Evolutionary conservation across 2,329 filamentous ascomycete genomes (phyloP).

Genomic region (Ascochyta fabae): DNA sequence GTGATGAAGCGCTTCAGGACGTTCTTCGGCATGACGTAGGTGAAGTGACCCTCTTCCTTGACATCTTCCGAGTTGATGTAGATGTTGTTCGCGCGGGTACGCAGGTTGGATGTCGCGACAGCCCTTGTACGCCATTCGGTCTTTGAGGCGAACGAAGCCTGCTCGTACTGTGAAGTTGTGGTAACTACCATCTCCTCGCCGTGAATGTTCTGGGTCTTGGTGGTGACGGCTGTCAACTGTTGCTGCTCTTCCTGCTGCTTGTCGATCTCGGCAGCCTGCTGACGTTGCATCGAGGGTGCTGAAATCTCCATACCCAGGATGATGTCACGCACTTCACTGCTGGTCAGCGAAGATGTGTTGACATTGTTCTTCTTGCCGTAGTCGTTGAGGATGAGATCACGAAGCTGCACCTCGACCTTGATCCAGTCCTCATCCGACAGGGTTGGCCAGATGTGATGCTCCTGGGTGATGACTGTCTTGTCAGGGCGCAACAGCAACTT

Average conservation of each 20-base stretch:
- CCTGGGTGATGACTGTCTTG: conserved; percentile 97
- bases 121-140: conserved; percentile 98
- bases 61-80: conserved; percentile 97
- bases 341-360: conserved; percentile 95
- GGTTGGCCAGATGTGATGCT: conserved; percentile 98
- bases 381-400: conserved; percentile 95
- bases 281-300: conserved; percentile 95
- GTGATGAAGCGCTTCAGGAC: conserved; percentile 98
- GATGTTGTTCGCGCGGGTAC: conserved; percentile 95
- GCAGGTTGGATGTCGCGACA: conserved; percentile 93
- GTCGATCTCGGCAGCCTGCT: conserved; percentile 98
- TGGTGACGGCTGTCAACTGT: conserved; percentile 95
- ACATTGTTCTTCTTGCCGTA: conserved; percentile 99
- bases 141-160: conserved; percentile 97
- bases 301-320: conserved; percentile 99
- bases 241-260: conserved; percentile 98
- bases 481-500: conserved; percentile 94
- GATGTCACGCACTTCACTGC: conserved; percentile 95
- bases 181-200: conserved; percentile 98
- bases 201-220: conserved; percentile 96
- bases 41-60: conserved; percentile 83
- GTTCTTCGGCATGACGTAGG: conserved; percentile 99
- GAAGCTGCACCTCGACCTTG: conserved; percentile 96
- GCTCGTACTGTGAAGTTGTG: conserved; percentile 96
- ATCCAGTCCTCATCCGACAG: conserved; percentile 97